Percentiles rank a stretch among this genome's conserved stretches.
These are phyloP conservation scores for Xylaria sp. DNA, from an alignment of 2,329 filamentous ascomycete species.

Conservation along the genomic window DNA sequence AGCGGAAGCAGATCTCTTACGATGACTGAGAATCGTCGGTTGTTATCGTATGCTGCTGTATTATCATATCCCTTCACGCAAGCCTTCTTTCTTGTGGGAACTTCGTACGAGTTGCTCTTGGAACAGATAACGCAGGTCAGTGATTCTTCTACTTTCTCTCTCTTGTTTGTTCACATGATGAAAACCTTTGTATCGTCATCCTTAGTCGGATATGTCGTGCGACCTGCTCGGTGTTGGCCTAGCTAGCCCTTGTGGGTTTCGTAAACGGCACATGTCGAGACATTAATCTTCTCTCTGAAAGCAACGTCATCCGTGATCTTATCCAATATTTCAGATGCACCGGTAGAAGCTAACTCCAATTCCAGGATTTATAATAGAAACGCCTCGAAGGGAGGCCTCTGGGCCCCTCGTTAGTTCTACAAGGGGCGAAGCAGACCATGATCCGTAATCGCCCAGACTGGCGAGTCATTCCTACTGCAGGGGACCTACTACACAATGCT, in stretches of 20 bases:
- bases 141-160: constrained; percentile 7
- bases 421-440: not conserved
- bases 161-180: constrained; percentile 57
- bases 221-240: constrained; percentile 29
- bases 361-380: not conserved
- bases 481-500: not conserved
- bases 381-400: not conserved
- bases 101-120: not conserved
- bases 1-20: constrained; percentile 44
- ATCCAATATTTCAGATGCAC: not conserved
- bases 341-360: constrained; percentile 3
- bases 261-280: constrained; percentile 36
- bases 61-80: not conserved
- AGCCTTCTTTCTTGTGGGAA: not conserved
- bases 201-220: constrained; percentile 73
- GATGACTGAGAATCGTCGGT: constrained; percentile 36
- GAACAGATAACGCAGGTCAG: constrained; percentile 22
- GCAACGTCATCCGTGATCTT: constrained; percentile 1
- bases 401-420: not conserved
- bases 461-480: not conserved
- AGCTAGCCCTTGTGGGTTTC: constrained; percentile 27
- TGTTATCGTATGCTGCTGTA: not conserved
- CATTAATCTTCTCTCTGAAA: constrained; percentile 55
- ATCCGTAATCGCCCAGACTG: not conserved
- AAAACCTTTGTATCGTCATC: constrained; percentile 88